Base-by-base conservation (phyloP, 306 rosid species). In the Cucurbita argyrosperma region DNA sequence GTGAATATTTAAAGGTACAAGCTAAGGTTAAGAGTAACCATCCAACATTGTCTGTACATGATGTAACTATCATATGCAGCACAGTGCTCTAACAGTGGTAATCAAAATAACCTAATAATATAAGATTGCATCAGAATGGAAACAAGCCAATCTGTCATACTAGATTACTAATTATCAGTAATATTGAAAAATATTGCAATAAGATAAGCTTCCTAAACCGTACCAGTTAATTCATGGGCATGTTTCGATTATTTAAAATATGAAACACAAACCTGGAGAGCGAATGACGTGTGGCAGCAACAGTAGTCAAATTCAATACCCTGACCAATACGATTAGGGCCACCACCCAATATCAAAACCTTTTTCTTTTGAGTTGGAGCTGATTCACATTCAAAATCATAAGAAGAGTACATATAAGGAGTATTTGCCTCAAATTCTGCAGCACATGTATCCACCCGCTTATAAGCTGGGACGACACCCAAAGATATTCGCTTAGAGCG, bases 351-450 rank as follows among this genome's bases (percentile, higher is more conserved):
- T 76, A 95, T 95, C 55, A 95, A 78, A 78, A 95, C 96, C 85
- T 95, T 95, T 84, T 87, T 95, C 46, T 43, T 84, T 54, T 76
- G 82, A 26, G 97, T 95, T 78, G 97, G 99, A 57, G 88, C 90
- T 50, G 97, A 90, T 85, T 95, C 97, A 50, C 99, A 91, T 86
- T 95, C 96, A 79, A 83, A 84, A 85, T 95, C 99, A 85, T 95
- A 95, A 49, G 97, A 95, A 65, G 99, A 95, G 80, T 95, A 95
- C 99, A 95, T 91, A 49, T 89, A 95, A n/a, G 97, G 97, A 63
- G 96, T 91, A 77, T 91, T 85, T 38, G 99, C 99, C 85, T 95
- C 99, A 84, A 95, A 95, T 78, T 95, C 97, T n/a, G 99, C 99
- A 18, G 99, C 99, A 79, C 99, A 95, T 4, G 99, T 91, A 80